Percentiles rank a stretch among this genome's conserved stretches.
These are phyloP conservation scores for Blumeriella jaapii DNA, from an alignment of 2,329 filamentous ascomycete species.

Conservation along the genomic window DNA sequence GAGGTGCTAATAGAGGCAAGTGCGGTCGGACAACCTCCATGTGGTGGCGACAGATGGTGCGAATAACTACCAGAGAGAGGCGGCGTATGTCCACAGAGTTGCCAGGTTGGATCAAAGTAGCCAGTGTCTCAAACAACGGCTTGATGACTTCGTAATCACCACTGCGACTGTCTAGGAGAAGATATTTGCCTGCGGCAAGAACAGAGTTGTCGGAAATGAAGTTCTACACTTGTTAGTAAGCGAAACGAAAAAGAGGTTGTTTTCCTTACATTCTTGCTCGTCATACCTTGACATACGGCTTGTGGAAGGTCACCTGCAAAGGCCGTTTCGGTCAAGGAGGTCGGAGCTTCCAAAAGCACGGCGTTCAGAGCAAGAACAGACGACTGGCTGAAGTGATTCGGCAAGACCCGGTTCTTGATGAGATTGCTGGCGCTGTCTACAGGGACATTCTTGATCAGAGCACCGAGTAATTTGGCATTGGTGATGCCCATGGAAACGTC, in stretches of 20 bases:
- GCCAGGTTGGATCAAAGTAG: constrained; percentile 64
- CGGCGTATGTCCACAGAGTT: constrained; percentile 73
- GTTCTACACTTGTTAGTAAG: constrained; percentile 37
- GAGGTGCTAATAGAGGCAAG: constrained; percentile 64
- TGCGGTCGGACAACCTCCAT: constrained; percentile 75
- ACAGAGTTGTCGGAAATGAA: constrained; percentile 82
- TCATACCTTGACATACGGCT: constrained; percentile 71
- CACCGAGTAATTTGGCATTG: constrained; percentile 80
- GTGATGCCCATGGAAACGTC: constrained; percentile 76
- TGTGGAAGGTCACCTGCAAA: constrained; percentile 64
- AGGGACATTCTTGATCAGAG: constrained; percentile 77
- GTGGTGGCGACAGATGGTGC: constrained; percentile 71
- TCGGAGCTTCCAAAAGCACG: constrained; percentile 69
- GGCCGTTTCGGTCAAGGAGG: constrained; percentile 50
- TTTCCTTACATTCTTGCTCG: constrained; percentile 57
- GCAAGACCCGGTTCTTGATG: constrained; percentile 66
- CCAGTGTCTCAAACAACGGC: constrained; percentile 67
- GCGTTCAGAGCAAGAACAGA: constrained; percentile 84
- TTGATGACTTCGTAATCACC: constrained; percentile 69
- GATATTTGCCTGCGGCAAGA: constrained; percentile 80
- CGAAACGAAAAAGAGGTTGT: background rate
- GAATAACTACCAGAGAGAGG: constrained; percentile 73
- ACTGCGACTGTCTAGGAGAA: constrained; percentile 54
- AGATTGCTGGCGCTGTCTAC: constrained; percentile 50
- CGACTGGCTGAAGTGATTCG: constrained; percentile 60